phyloP scores from a whole-genome alignment of 2,329 filamentous ascomycete species.

The Diplodia seriata region DNA sequence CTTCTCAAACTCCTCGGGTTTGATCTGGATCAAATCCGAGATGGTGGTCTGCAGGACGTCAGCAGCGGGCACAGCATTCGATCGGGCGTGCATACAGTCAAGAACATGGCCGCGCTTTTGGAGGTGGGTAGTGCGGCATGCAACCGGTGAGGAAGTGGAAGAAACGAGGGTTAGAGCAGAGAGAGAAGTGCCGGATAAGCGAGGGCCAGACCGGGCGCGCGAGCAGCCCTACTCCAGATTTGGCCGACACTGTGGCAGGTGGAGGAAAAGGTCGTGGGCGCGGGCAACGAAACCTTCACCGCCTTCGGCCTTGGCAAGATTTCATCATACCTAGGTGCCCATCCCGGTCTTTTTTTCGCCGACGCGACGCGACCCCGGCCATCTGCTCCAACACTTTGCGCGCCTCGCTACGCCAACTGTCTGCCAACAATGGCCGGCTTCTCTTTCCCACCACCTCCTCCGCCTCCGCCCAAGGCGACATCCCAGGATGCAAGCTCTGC shows the following conservation, averaged over 20 bases:
- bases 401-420: neutral
- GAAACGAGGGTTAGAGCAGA: neutral
- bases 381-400: neutral
- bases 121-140: conserved; percentile 6
- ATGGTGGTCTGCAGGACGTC: conserved; percentile 75
- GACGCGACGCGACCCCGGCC: neutral
- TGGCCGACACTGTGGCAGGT: conserved; percentile 4
- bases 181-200: conserved; percentile 2
- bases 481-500: conserved; percentile 39
- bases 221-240: conserved; percentile 11
- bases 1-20: conserved; percentile 86
- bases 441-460: conserved; percentile 58
- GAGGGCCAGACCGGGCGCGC: conserved; percentile 4
- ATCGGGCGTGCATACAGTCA: conserved; percentile 23
- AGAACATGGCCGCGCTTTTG: conserved; percentile 23
- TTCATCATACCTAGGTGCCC: conserved; percentile 2
- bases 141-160: conserved; percentile 2
- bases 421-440: conserved; percentile 38
- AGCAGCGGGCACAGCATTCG: conserved; percentile 18
- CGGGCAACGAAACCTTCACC: conserved; percentile 17
- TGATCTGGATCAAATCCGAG: conserved; percentile 91
- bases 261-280: conserved; percentile 22
- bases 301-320: conserved; percentile 30
- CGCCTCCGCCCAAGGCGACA: conserved; percentile 48
- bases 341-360: conserved; percentile 6